Evolutionary conservation across 805 yeast genomes (phyloP).

Genomic region (Brettanomyces bruxellensis): DNA sequence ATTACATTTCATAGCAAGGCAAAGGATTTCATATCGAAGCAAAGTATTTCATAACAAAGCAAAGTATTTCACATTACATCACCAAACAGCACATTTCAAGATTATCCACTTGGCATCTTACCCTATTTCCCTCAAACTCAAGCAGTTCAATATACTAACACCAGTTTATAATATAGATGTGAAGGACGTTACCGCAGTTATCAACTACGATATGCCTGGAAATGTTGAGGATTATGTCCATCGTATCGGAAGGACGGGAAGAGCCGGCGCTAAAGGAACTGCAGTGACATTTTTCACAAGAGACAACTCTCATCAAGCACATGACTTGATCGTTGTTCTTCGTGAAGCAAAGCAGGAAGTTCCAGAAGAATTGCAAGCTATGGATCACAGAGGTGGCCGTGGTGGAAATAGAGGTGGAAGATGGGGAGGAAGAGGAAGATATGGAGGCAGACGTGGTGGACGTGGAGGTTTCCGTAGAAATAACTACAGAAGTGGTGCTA

Average conservation of each 20-base stretch:
- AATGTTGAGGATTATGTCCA: slow-evolving; percentile 98
- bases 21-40: no score
- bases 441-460: slow-evolving; percentile 33
- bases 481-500: slow-evolving; percentile 31
- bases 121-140: no score
- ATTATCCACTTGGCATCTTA: no score
- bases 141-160: slow-evolving; percentile 7
- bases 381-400: slow-evolving; percentile 62
- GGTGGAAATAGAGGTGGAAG: slow-evolving; percentile 51
- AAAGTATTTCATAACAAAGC: no score
- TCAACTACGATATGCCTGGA: slow-evolving; percentile 96
- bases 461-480: slow-evolving; percentile 21
- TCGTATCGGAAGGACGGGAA: slow-evolving; percentile 98
- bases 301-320: slow-evolving; percentile 80
- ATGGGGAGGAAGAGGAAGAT: slow-evolving; percentile 40
- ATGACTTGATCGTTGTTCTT: slow-evolving; percentile 80
- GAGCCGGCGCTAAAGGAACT: slow-evolving; percentile 96
- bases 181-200: slow-evolving; percentile 89
- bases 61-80: no score
- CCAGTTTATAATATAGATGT: slow-evolving; percentile 56
- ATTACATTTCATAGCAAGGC: no score
- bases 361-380: slow-evolving; percentile 70
- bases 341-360: slow-evolving; percentile 91
- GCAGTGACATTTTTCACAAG: slow-evolving; percentile 92
- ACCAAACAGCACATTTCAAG: no score